Conservation (phyloP, 2,329 filamentous ascomycete genomes). For the Verticillium zaregamsianum region DNA sequence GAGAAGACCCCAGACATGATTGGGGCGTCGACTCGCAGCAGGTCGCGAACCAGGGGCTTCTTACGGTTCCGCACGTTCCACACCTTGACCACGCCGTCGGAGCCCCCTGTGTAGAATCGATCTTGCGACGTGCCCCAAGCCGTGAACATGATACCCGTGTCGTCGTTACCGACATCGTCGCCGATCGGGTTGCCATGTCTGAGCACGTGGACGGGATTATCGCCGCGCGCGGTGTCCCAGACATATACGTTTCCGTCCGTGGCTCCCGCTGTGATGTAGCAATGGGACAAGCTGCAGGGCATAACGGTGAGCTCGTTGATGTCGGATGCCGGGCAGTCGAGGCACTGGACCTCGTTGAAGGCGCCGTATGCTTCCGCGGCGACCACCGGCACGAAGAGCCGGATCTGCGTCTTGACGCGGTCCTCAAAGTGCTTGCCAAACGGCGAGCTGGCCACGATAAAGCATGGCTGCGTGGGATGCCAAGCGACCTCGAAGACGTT, state of each 20-base stretch:
- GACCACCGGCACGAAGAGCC: conserved; percentile 41
- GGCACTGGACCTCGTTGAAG: conserved; percentile 44
- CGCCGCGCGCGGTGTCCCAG: conserved; percentile 56
- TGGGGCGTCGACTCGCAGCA: conserved; percentile 51
- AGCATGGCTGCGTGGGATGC: conserved; percentile 52
- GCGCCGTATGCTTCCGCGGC: conserved; percentile 23
- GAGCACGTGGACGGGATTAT: conserved; percentile 52
- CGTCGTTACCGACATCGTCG: conserved; percentile 39
- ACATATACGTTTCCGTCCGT: conserved; percentile 60
- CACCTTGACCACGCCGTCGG: conserved; percentile 58
- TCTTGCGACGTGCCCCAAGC: conserved; percentile 55
- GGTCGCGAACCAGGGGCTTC: conserved; percentile 43
- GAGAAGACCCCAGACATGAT: conserved; percentile 58
- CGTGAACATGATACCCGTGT: conserved; percentile 60
- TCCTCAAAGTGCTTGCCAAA: conserved; percentile 39
- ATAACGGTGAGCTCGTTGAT: conserved; percentile 60
- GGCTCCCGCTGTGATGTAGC: conserved; percentile 57
- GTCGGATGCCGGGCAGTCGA: conserved; percentile 56
- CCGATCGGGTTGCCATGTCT: conserved; percentile 44
- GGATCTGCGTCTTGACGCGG: conserved; percentile 50
- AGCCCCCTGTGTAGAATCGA: conserved; percentile 60
- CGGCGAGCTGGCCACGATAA: conserved; percentile 55
- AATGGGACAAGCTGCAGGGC: conserved; percentile 46
- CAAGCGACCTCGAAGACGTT: conserved; percentile 64
- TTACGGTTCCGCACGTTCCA: conserved; percentile 52